These are phyloP conservation scores for Zygosaccharomyces bailii DNA, from an alignment of 805 yeast species.

Conservation along the genomic window DNA sequence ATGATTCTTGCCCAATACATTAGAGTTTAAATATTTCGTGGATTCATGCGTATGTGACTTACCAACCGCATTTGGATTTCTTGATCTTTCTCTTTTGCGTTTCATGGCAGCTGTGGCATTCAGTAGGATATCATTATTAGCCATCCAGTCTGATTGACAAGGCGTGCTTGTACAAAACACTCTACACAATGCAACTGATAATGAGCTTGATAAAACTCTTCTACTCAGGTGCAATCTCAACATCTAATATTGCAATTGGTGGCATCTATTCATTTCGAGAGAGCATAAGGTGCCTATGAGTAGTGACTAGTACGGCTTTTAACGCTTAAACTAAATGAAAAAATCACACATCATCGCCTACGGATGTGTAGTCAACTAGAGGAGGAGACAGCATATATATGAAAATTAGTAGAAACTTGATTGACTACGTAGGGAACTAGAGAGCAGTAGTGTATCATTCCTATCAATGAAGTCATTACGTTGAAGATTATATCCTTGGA, in stretches of 20 bases:
- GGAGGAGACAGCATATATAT: not conserved
- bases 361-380: not conserved
- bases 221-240: conserved; percentile 5
- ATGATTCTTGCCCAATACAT: conserved; percentile 3
- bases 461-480: no score
- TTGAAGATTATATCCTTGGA: no score
- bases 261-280: not conserved
- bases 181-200: conserved; percentile 1
- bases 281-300: not conserved
- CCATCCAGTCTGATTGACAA: conserved; percentile 12
- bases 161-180: conserved; percentile 3
- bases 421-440: not conserved
- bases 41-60: not conserved
- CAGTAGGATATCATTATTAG: conserved; percentile 19
- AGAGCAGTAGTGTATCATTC: no score
- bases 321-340: no score
- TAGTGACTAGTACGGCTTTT: not conserved
- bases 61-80: not conserved
- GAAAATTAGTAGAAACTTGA: not conserved
- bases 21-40: not conserved
- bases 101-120: conserved; percentile 19
- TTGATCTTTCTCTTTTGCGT: conserved; percentile 6
- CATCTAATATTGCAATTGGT: not conserved
- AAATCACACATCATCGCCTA: not conserved
- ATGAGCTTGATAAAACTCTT: not conserved